Evolutionary conservation across 768 basidiomycete genomes (phyloP).

Genomic region (Lentinula edodes): DNA sequence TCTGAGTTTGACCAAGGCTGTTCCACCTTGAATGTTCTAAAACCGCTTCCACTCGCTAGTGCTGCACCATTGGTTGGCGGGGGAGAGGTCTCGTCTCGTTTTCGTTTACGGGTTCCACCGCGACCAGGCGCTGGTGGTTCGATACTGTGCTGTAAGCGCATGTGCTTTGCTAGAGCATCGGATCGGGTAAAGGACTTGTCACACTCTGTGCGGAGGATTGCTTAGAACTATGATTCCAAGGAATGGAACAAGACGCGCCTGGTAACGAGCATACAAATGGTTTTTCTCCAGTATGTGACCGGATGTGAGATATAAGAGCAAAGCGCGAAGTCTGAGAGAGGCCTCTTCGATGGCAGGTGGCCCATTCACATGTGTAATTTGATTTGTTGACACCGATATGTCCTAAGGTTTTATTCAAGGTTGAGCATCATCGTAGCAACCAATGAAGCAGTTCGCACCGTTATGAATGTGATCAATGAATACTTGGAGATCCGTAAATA

Average conservation of each 20-base stretch:
- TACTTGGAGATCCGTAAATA: slow-evolving; percentile 68
- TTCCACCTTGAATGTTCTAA: slow-evolving; percentile 64
- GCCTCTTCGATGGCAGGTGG: slow-evolving; percentile 72
- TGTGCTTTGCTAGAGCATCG: slow-evolving; percentile 89
- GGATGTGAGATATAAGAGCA: slow-evolving; percentile 84
- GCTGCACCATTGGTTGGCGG: slow-evolving; percentile 12
- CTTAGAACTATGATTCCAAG: slow-evolving; percentile 4
- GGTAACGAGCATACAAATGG: slow-evolving; percentile 80
- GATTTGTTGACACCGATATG: slow-evolving; percentile 84
- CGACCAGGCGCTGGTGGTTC: slow-evolving; percentile 67
- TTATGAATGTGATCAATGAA: slow-evolving; percentile 81
- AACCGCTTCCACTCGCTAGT: slow-evolving; percentile 25
- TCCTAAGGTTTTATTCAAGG: slow-evolving; percentile 31
- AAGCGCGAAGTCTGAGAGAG: slow-evolving; percentile 85
- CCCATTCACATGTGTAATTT: slow-evolving; percentile 88
- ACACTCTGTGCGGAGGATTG: slow-evolving; percentile 56
- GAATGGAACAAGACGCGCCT: slow-evolving; percentile 42
- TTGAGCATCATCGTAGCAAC: background rate
- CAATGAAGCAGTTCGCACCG: slow-evolving; percentile 40
- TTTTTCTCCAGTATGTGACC: slow-evolving; percentile 93
- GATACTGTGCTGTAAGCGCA: slow-evolving; percentile 83
- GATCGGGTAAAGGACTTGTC: slow-evolving; percentile 94
- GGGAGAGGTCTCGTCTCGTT: slow-evolving; percentile 34
- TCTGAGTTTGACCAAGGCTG: slow-evolving; percentile 35
- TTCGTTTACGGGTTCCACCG: slow-evolving; percentile 67